Evolutionary conservation across 2,329 filamentous ascomycete genomes (phyloP).

Genomic region (Ascochyta pisi): DNA sequence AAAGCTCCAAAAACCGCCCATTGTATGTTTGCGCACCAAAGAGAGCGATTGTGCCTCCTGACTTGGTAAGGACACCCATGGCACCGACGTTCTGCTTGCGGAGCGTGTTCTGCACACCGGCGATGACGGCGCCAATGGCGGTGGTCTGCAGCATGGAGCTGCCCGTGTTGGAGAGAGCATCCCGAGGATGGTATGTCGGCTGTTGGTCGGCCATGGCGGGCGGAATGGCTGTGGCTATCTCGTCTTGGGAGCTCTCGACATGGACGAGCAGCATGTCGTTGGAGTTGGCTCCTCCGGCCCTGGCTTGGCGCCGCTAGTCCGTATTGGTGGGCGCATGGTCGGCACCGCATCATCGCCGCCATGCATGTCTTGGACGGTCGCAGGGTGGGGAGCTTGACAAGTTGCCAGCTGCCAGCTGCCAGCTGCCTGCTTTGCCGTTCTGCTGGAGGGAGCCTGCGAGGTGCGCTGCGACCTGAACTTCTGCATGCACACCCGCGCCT

Average conservation of each 20-base stretch:
- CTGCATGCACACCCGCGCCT: not conserved
- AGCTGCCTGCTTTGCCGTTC: conserved; percentile 1
- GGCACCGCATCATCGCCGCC: conserved; percentile 12
- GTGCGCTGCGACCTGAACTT: not conserved
- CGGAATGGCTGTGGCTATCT: conserved; percentile 33
- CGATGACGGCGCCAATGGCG: conserved; percentile 72
- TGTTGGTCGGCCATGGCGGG: conserved; percentile 47
- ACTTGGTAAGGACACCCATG: conserved; percentile 79
- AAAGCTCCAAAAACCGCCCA: not conserved
- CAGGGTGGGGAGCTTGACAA: not conserved
- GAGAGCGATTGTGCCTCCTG: conserved; percentile 74
- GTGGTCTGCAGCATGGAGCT: conserved; percentile 71
- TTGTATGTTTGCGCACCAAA: conserved; percentile 61
- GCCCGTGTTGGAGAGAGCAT: conserved; percentile 73
- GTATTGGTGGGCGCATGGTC: conserved; percentile 5
- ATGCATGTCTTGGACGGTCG: conserved; percentile 12
- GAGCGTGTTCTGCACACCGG: conserved; percentile 86
- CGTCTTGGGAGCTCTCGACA: conserved; percentile 28
- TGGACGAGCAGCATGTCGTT: conserved; percentile 15
- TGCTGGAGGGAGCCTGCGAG: not conserved
- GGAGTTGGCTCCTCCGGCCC: conserved; percentile 23
- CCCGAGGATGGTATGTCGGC: conserved; percentile 70
- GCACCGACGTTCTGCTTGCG: conserved; percentile 81
- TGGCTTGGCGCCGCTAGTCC: conserved; percentile 17
- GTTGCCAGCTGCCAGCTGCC: not conserved